A percentile compares a stretch with the other conserved stretches of the same genome.
Evolutionary conservation across 1,139 yeast genomes (phyloP).

Genomic region (Debaryomyces coudertii): DNA sequence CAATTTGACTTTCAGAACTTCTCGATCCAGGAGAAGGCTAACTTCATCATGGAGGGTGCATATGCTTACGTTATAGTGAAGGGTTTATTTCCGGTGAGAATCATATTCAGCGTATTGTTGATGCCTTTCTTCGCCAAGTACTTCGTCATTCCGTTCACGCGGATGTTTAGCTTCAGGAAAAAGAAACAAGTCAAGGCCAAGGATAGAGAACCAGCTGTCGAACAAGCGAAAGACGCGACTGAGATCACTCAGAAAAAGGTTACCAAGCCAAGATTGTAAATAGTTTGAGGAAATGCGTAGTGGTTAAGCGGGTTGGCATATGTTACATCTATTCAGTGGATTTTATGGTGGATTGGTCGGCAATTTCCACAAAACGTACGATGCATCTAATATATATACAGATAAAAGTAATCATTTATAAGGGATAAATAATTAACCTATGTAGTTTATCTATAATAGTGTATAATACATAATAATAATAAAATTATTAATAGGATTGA

Average conservation of each 20-base stretch:
- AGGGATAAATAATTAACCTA: slow-evolving; percentile 2
- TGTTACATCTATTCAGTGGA: no score
- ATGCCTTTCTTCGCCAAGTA: slow-evolving; percentile 73
- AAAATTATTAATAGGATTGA: slow-evolving; percentile 2
- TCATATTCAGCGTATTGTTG: slow-evolving; percentile 55
- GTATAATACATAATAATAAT: slow-evolving; percentile 8
- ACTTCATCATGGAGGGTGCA: slow-evolving; percentile 78
- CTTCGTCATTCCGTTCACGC: slow-evolving; percentile 56
- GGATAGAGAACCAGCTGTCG: slow-evolving; percentile 11
- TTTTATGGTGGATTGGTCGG: no score
- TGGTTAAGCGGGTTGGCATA: neutral
- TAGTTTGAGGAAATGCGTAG: neutral
- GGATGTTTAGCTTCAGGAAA: slow-evolving; percentile 30
- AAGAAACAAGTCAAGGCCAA: slow-evolving; percentile 14
- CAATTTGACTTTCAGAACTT: slow-evolving; percentile 37
- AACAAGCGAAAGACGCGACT: slow-evolving; percentile 12
- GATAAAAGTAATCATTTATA: slow-evolving; percentile 1
- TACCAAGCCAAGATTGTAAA: slow-evolving; percentile 37
- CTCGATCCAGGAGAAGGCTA: slow-evolving; percentile 56
- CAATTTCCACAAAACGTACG: neutral
- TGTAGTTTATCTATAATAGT: slow-evolving; percentile 8
- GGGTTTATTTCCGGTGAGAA: slow-evolving; percentile 59
- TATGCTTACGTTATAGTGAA: slow-evolving; percentile 83
- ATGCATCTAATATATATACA: neutral
- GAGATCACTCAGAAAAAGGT: slow-evolving; percentile 23